Percentiles rank a stretch among this genome's conserved stretches.
Evolutionary conservation across 73 alveolate genomes (phyloP).

Genomic region (Urostyla sp.): DNA sequence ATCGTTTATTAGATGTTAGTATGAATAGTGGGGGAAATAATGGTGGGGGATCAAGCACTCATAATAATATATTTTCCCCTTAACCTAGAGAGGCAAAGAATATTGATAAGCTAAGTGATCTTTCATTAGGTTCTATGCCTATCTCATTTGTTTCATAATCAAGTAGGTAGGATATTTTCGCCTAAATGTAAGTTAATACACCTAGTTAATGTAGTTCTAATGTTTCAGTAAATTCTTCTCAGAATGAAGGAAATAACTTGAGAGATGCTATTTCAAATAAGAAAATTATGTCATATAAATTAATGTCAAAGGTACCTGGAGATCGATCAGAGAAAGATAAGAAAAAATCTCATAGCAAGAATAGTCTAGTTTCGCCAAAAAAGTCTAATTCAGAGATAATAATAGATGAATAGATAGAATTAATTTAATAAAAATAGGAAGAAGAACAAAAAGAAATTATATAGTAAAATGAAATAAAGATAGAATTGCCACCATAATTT

Average conservation of each 20-base stretch:
- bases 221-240: slow-evolving; percentile 44
- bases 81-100: not conserved
- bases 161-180: slow-evolving; percentile 10
- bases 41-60: not conserved
- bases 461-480: too few relatives aligned
- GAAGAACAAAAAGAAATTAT: too few relatives aligned
- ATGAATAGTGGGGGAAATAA: not conserved
- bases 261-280: slow-evolving; percentile 56
- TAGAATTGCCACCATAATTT: slow-evolving; percentile 10
- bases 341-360: not conserved
- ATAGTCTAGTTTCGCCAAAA: too few relatives aligned
- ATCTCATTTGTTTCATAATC: slow-evolving; percentile 46
- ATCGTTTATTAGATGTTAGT: too few relatives aligned
- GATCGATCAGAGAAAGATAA: slow-evolving; percentile 19
- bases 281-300: slow-evolving; percentile 48
- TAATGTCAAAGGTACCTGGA: slow-evolving; percentile 53
- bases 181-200: slow-evolving; percentile 4
- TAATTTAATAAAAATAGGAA: too few relatives aligned
- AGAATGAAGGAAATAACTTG: slow-evolving; percentile 44
- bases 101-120: slow-evolving; percentile 9
- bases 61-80: not conserved
- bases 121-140: slow-evolving; percentile 31
- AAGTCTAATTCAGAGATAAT: too few relatives aligned
- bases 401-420: too few relatives aligned
- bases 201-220: slow-evolving; percentile 47